Evolutionary conservation across 129 eudicot species (phyloP), one percentile per base, ranked within the genome.

Genomic region (Flaveria sonorensis): DNA sequence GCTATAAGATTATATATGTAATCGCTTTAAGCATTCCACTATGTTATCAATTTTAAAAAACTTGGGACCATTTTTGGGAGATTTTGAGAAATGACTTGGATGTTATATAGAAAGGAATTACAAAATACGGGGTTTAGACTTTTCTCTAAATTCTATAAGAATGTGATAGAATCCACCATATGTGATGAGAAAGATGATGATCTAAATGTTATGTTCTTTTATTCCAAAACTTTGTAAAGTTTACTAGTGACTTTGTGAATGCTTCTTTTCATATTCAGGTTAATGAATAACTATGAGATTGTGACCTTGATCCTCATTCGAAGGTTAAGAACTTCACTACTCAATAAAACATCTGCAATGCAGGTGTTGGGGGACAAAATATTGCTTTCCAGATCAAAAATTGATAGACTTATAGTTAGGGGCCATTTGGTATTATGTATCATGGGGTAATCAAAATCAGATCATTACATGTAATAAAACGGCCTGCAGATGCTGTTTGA

Each of bases 261-360:
- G 19, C 68, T 39, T n/a, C 52, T 8, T 55, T 56, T 72, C 32
- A 39, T 18, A 3, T 9, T 19, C 60, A 75, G 24, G 48, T 1
- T 46, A 24, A 45, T 3, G 24, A n/a, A 46, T 16, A 62, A 62
- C 60, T 61, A 75, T 46, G 30, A 61, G 11, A 73, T 46, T 20
- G 59, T 43, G 16, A 12, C 42, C 40, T 57, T 73, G 32, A 56
- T 73, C 56, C 30, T 50, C 63, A 71, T 28, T 72, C 10, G 6
- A 3, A 32, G 15, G 20, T 12, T 12, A 18, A 55, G 20, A n/a
- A 19, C 26, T 18, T 55, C 61, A 55, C 61, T 55, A 55, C 19
- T n/a, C 42, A 12, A 72, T 36, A 32, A 36, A n/a, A 53, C 24
- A 53, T 53, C 51, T 2, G 36, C 67, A 53, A 9, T 59, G 10